These are phyloP conservation scores for Massospora cicadina DNA, from an alignment of 371 early-diverging fungal genomes.

Conservation along the genomic window DNA sequence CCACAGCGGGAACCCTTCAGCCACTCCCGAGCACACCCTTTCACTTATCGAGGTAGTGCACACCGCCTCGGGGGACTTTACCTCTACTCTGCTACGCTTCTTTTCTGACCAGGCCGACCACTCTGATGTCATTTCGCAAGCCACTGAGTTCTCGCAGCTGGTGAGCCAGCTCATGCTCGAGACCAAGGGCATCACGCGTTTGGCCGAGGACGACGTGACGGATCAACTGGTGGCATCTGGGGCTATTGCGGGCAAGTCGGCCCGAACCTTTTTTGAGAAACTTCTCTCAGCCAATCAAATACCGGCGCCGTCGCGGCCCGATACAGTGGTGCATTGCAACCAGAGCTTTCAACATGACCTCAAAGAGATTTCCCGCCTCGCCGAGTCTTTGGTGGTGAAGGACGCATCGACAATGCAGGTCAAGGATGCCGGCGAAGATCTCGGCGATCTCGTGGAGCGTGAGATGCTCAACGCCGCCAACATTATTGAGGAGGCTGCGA, in stretches of 20 bases:
- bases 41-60: constrained; percentile 77
- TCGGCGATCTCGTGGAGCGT: constrained; percentile 78
- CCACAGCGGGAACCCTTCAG: constrained; percentile 65
- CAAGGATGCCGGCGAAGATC: constrained; percentile 49
- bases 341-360: constrained; percentile 52
- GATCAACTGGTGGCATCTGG: constrained; percentile 60
- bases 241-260: constrained; percentile 39
- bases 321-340: constrained; percentile 48
- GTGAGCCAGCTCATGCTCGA: constrained; percentile 67
- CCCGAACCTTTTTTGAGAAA: constrained; percentile 61
- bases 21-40: constrained; percentile 79
- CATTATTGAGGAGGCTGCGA: constrained; percentile 82
- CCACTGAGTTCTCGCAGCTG: constrained; percentile 64
- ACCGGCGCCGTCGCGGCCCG: constrained; percentile 47
- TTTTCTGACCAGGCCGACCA: constrained; percentile 52
- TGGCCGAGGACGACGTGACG: constrained; percentile 44
- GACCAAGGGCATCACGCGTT: constrained; percentile 74
- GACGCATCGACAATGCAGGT: constrained; percentile 37
- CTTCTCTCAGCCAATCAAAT: constrained; percentile 65
- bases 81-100: constrained; percentile 49
- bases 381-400: constrained; percentile 52
- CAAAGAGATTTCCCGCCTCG: constrained; percentile 46
- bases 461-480: constrained; percentile 85
- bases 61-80: constrained; percentile 60
- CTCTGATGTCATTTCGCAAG: constrained; percentile 66